These are phyloP conservation scores for Rhizoclosmatium sp. DNA, from an alignment of 192 early-diverging fungal genomes.

Conservation along the genomic window DNA sequence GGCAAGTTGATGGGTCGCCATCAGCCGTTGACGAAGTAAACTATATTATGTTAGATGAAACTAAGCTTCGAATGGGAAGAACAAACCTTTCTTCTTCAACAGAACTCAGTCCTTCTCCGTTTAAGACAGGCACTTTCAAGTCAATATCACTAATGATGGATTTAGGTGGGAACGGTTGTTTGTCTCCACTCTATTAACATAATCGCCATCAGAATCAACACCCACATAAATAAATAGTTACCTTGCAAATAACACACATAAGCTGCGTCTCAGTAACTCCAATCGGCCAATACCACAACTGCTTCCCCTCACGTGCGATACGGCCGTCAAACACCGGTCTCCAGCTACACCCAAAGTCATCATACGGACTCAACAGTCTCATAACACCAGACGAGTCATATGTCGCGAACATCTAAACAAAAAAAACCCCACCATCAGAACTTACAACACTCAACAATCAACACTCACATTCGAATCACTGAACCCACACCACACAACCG, in stretches of 20 bases:
- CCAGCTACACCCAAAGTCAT: constrained; percentile 69
- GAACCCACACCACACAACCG: constrained; percentile 85
- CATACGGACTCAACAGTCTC: constrained; percentile 73
- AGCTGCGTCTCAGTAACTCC: constrained; percentile 75
- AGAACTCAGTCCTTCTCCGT: constrained; percentile 50
- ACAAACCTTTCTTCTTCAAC: constrained; percentile 47
- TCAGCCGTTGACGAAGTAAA: constrained; percentile 58
- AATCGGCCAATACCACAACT: constrained; percentile 84
- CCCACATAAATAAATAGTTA: constrained; percentile 23
- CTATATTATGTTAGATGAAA: constrained; percentile 47
- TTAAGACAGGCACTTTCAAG: constrained; percentile 72
- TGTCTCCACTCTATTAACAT: constrained; percentile 54
- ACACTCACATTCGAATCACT: constrained; percentile 72
- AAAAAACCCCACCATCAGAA: neutral
- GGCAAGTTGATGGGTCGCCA: constrained; percentile 64
- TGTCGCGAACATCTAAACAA: constrained; percentile 66
- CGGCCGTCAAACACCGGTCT: constrained; percentile 80
- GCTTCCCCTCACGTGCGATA: constrained; percentile 52
- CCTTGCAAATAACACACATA: constrained; percentile 78
- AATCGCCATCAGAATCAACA: constrained; percentile 4
- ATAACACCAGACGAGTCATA: constrained; percentile 86
- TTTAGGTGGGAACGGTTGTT: constrained; percentile 72
- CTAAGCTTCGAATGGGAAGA: constrained; percentile 27
- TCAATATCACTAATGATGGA: constrained; percentile 73
- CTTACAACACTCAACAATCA: constrained; percentile 3